These are phyloP conservation scores for Phaeosphaeriaceae sp. DNA, from an alignment of 2,329 filamentous ascomycete genomes.

Conservation along the genomic window DNA sequence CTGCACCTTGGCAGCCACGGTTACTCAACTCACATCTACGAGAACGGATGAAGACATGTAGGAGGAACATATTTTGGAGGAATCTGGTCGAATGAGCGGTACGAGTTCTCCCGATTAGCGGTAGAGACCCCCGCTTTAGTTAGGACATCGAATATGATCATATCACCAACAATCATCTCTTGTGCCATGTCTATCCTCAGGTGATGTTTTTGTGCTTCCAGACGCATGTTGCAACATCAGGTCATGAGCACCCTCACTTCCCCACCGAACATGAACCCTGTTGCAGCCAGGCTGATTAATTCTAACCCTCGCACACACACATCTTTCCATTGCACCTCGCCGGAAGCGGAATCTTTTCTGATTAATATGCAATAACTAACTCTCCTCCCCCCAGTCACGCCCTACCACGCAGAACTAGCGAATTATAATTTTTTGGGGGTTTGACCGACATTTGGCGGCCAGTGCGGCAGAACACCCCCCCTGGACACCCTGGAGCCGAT, in stretches of 20 bases:
- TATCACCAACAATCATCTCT: constrained; percentile 13
- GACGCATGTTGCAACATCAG: background rate
- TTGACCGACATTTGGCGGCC: constrained; percentile 29
- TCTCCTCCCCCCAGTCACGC: too few relatives aligned
- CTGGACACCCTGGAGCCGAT: constrained; percentile 13
- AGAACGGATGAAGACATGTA: background rate
- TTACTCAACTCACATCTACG: constrained; percentile 32
- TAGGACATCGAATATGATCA: constrained; percentile 32
- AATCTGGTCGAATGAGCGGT: constrained; percentile 20
- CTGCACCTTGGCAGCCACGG: constrained; percentile 9
- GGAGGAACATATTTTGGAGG: constrained; percentile 1
- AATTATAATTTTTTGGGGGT: too few relatives aligned
- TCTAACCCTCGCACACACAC: too few relatives aligned
- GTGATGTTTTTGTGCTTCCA: too few relatives aligned
- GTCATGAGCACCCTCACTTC: constrained; percentile 11
- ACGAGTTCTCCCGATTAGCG: constrained; percentile 31
- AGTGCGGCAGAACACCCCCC: constrained; percentile 19
- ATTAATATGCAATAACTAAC: too few relatives aligned
- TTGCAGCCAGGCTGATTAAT: background rate
- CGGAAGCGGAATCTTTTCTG: too few relatives aligned
- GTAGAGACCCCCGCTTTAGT: constrained; percentile 36
- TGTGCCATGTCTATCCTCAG: constrained; percentile 31
- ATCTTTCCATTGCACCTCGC: too few relatives aligned
- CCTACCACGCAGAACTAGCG: constrained; percentile 1
- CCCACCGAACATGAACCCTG: background rate